A percentile compares a stretch with the other conserved stretches of the same genome.
Conservation (phyloP, 306 rosid genomes). For the Begonia peltatifolia region DNA sequence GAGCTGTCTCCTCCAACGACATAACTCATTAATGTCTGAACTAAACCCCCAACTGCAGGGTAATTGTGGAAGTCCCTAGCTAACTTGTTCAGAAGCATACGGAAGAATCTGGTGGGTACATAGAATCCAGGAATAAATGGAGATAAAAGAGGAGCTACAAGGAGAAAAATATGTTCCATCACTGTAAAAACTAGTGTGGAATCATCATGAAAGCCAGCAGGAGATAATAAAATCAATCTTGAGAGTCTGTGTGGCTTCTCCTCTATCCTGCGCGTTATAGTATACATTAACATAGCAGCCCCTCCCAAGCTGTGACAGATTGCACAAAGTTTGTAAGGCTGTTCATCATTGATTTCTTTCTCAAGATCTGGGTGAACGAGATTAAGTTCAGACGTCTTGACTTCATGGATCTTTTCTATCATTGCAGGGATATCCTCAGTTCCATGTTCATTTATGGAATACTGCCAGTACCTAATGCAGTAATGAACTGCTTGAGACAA, state of each 20-base stretch:
- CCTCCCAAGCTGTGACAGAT: slow-evolving; percentile 89
- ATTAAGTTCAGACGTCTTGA: slow-evolving; percentile 60
- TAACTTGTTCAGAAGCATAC: slow-evolving; percentile 81
- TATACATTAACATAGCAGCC: slow-evolving; percentile 64
- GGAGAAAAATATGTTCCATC: slow-evolving; percentile 32
- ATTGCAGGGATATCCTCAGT: slow-evolving; percentile 86
- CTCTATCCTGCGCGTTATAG: slow-evolving; percentile 42
- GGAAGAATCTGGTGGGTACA: slow-evolving; percentile 81
- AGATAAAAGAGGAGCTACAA: slow-evolving; percentile 51
- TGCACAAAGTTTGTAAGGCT: slow-evolving; percentile 75
- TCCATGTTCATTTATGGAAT: slow-evolving; percentile 87
- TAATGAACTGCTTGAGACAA: background rate
- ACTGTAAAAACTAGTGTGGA: slow-evolving; percentile 45
- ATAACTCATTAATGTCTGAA: slow-evolving; percentile 82
- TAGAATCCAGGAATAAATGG: slow-evolving; percentile 66
- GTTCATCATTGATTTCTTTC: slow-evolving; percentile 45
- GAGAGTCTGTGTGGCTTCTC: slow-evolving; percentile 83
- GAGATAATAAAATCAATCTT: slow-evolving; percentile 66
- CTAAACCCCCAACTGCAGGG: slow-evolving; percentile 90
- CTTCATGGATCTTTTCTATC: slow-evolving; percentile 74
- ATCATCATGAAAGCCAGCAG: slow-evolving; percentile 87
- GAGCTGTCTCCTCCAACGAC: slow-evolving; percentile 91
- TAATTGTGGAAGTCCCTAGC: slow-evolving; percentile 81
- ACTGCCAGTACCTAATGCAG: slow-evolving; percentile 62
- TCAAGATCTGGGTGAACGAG: slow-evolving; percentile 45